A percentile compares a stretch with the other conserved stretches of the same genome.
Conservation (phyloP, 2,329 filamentous ascomycete species). For the Rugonectria rugulosa region DNA sequence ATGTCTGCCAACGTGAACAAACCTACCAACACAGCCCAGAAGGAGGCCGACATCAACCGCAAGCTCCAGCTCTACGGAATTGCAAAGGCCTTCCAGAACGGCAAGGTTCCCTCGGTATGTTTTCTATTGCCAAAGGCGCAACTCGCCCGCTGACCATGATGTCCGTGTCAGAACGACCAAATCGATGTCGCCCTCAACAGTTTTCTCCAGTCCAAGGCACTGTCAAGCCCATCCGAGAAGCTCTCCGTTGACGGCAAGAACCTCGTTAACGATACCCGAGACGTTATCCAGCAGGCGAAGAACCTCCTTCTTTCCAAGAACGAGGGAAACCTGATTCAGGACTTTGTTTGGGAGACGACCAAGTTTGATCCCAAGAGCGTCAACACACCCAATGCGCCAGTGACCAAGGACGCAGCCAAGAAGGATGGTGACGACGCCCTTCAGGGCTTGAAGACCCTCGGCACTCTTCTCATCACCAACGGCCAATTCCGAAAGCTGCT, state of each 20-base stretch:
- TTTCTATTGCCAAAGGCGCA: neutral
- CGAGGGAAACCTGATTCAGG: constrained; percentile 89
- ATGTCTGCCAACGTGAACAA: constrained; percentile 69
- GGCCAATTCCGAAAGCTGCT: constrained; percentile 94
- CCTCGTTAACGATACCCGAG: constrained; percentile 79
- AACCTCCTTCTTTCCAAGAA: constrained; percentile 90
- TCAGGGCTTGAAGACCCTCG: constrained; percentile 86
- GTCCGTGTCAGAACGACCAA: constrained; percentile 78
- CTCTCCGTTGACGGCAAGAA: constrained; percentile 83
- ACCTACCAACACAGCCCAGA: constrained; percentile 75
- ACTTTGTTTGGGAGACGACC: constrained; percentile 95
- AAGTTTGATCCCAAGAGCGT: constrained; percentile 72
- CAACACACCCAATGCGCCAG: constrained; percentile 67
- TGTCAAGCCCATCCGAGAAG: constrained; percentile 75
- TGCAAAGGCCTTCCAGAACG: constrained; percentile 80
- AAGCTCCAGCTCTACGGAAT: constrained; percentile 98
- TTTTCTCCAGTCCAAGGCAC: constrained; percentile 74
- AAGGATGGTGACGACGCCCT: constrained; percentile 85
- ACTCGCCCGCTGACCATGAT: constrained; percentile 11
- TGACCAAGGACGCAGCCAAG: constrained; percentile 79
- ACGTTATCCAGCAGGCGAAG: constrained; percentile 87
- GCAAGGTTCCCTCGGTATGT: constrained; percentile 89
- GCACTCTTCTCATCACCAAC: constrained; percentile 90
- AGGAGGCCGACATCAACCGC: constrained; percentile 87
- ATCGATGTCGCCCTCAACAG: constrained; percentile 95